These are phyloP conservation scores for Gossypium trilobum DNA, from an alignment of 441 rosid species.

Conservation along the genomic window DNA sequence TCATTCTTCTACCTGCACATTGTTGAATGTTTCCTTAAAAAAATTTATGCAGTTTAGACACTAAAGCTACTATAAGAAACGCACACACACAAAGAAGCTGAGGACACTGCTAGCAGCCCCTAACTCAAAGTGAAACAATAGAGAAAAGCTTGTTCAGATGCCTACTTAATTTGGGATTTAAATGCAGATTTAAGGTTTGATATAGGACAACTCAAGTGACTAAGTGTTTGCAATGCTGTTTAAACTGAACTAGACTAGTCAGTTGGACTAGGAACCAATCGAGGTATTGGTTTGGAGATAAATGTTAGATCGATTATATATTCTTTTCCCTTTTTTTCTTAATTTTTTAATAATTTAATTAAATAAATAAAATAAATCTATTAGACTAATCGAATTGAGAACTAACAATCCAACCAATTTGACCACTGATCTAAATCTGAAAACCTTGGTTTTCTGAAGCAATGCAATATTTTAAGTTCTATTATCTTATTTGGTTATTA, in stretches of 20 bases:
- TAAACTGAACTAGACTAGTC: background rate
- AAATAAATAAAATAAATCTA: too few relatives aligned
- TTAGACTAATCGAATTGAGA: too few relatives aligned
- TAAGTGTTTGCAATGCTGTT: background rate
- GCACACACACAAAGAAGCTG: background rate
- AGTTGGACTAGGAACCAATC: background rate
- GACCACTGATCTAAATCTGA: background rate
- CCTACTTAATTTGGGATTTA: background rate
- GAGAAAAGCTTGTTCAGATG: background rate
- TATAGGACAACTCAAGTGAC: background rate
- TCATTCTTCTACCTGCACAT: constrained; percentile 10
- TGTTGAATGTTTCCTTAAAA: background rate
- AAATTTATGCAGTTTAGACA: background rate
- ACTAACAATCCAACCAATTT: background rate
- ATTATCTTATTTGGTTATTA: background rate
- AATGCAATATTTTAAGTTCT: background rate
- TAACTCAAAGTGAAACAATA: background rate
- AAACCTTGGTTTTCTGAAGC: background rate
- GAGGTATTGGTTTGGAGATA: background rate
- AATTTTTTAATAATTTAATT: too few relatives aligned
- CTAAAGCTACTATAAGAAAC: background rate
- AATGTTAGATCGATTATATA: background rate
- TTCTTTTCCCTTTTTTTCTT: too few relatives aligned
- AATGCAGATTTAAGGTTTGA: background rate
- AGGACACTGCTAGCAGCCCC: background rate